Evolutionary conservation across 1,284 basidiomycete genomes (phyloP).

Genomic region (Wolfiporia cocos): DNA sequence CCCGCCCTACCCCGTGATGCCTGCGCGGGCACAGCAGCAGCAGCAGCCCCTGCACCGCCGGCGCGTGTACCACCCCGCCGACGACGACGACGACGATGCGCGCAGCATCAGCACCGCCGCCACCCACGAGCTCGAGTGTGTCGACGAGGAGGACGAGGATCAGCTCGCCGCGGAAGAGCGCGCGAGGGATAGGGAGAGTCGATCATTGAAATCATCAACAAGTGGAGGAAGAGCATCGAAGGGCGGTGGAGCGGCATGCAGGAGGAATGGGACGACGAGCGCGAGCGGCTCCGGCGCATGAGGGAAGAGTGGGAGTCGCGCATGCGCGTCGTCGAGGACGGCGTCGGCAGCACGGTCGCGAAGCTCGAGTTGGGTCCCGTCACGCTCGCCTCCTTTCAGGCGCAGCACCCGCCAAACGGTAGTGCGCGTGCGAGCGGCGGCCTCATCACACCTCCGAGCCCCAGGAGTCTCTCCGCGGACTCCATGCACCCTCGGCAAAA

Average conservation of each 20-base stretch:
- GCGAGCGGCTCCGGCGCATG: conserved; percentile 68
- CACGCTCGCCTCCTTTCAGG: conserved; percentile 28
- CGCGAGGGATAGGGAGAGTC: conserved; percentile 35
- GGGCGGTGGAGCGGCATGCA: conserved; percentile 74
- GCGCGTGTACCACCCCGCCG: conserved; percentile 18
- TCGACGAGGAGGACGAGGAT: conserved; percentile 72
- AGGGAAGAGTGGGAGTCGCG: conserved; percentile 79
- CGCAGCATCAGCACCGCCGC: conserved; percentile 58
- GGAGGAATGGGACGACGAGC: conserved; percentile 79
- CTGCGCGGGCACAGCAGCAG: conserved; percentile 32
- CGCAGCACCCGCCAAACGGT: conserved; percentile 36
- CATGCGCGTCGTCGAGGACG: conserved; percentile 35
- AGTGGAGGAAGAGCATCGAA: conserved; percentile 72
- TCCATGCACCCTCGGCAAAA: conserved; percentile 31
- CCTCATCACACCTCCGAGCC: conserved; percentile 68
- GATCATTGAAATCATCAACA: conserved; percentile 46
- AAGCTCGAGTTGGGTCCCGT: conserved; percentile 44
- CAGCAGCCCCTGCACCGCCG: conserved; percentile 13
- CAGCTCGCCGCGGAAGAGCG: conserved; percentile 39
- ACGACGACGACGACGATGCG: conserved; percentile 47
- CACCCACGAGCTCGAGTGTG: conserved; percentile 64
- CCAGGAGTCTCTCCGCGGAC: conserved; percentile 60
- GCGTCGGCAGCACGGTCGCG: conserved; percentile 29
- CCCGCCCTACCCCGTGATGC: conserved; percentile 58
- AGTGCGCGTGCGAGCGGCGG: conserved; percentile 40